These are phyloP conservation scores for Metarhizium humberi DNA, from an alignment of 2,329 filamentous ascomycete species.

Conservation along the genomic window DNA sequence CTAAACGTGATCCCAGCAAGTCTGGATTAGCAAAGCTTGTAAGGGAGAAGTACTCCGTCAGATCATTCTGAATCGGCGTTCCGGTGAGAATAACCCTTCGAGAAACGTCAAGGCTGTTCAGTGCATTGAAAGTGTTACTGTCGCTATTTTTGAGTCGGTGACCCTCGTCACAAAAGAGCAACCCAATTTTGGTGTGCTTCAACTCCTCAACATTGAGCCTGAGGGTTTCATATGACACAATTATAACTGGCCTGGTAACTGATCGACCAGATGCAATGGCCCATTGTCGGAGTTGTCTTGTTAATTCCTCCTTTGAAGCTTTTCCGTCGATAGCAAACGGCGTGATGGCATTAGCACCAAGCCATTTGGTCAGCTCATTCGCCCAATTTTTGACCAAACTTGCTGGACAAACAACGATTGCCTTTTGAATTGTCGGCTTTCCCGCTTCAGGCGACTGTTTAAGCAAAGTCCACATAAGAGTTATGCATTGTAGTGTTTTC, in stretches of 20 bases:
- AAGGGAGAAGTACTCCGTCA: constrained; percentile 95
- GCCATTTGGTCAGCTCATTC: constrained; percentile 93
- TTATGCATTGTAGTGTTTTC: constrained; percentile 95
- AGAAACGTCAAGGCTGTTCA: constrained; percentile 84
- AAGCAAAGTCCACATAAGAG: constrained; percentile 90
- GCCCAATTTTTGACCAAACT: constrained; percentile 98
- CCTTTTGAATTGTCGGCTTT: constrained; percentile 88
- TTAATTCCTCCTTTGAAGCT: constrained; percentile 87
- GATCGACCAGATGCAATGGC: constrained; percentile 82
- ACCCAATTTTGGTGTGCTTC: constrained; percentile 79
- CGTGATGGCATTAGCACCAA: constrained; percentile 80
- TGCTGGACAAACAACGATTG: constrained; percentile 91
- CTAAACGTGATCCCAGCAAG: constrained; percentile 75
- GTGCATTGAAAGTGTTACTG: constrained; percentile 84
- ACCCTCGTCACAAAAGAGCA: constrained; percentile 92
- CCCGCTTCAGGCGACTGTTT: constrained; percentile 96
- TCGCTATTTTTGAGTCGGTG: constrained; percentile 96
- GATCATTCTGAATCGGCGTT: constrained; percentile 94
- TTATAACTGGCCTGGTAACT: constrained; percentile 85
- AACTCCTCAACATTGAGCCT: constrained; percentile 86
- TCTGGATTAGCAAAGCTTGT: constrained; percentile 95
- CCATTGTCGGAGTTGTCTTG: constrained; percentile 86
- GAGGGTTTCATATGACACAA: constrained; percentile 95
- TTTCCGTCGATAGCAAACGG: constrained; percentile 97
- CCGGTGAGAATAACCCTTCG: constrained; percentile 91